Evolutionary conservation across 306 rosid species (phyloP).

Genomic region (Quercus alba): DNA sequence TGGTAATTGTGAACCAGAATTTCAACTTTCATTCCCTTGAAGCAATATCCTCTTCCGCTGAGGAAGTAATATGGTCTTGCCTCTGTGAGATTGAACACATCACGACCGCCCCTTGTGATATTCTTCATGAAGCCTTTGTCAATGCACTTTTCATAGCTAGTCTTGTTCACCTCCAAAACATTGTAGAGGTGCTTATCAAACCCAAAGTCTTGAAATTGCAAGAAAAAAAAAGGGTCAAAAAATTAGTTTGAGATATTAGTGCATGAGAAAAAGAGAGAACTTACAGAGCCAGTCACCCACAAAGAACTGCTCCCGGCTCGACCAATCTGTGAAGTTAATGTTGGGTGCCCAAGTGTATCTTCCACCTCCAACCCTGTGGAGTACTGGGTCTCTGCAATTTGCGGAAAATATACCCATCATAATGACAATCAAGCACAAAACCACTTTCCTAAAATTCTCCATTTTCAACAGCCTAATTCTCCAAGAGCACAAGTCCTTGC

Average conservation of each 20-base stretch:
- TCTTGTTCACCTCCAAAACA: constrained; percentile 29
- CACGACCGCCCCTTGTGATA: constrained; percentile 25
- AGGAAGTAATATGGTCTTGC: constrained; percentile 35
- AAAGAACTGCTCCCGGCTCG: constrained; percentile 41
- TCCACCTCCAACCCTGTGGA: constrained; percentile 75
- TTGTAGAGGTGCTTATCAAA: constrained; percentile 18
- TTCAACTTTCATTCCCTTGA: constrained; percentile 46
- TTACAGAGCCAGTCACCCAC: constrained; percentile 66
- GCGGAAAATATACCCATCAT: background rate
- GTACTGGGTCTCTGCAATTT: constrained; percentile 36
- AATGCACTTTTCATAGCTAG: constrained; percentile 18
- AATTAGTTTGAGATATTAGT: background rate
- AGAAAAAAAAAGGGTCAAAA: background rate
- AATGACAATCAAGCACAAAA: background rate
- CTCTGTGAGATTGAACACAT: constrained; percentile 29
- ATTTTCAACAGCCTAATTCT: background rate
- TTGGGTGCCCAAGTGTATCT: constrained; percentile 38
- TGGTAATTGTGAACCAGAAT: constrained; percentile 13
- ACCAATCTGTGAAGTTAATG: constrained; percentile 50
- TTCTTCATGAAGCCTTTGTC: constrained; percentile 14
- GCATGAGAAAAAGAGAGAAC: background rate
- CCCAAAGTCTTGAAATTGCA: constrained; percentile 25
- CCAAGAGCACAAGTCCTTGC: background rate
- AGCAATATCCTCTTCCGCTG: constrained; percentile 49
- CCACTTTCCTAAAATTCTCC: constrained; percentile 10